phyloP scores from a whole-genome alignment of 768 basidiomycete genomes.

The Trametes punicea region DNA sequence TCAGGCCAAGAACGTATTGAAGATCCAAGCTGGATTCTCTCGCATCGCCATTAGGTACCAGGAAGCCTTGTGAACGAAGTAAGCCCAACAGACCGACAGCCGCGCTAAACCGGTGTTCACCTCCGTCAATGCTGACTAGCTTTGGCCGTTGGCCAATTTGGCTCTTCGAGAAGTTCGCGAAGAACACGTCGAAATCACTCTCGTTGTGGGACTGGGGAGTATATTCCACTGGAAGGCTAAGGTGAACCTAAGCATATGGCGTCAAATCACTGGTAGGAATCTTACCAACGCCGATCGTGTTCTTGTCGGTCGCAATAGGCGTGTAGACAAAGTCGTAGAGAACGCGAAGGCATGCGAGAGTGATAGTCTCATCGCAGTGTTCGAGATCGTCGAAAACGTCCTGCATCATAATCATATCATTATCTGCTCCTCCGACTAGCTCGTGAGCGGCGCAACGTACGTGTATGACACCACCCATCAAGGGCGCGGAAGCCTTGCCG shows the following conservation, averaged over 20 bases:
- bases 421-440: no score
- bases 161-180: conserved; percentile 37
- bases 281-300: conserved; percentile 32
- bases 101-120: no score
- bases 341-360: conserved; percentile 30
- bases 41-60: conserved; percentile 41
- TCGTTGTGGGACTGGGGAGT: conserved; percentile 41
- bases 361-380: conserved; percentile 30
- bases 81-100: no score
- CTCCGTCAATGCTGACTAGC: conserved; percentile 34
- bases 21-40: conserved; percentile 69
- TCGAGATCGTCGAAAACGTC: conserved; percentile 15
- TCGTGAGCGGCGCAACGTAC: not conserved
- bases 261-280: not conserved
- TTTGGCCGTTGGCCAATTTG: conserved; percentile 40
- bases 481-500: not conserved
- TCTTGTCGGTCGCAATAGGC: conserved; percentile 24
- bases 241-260: not conserved
- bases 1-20: conserved; percentile 59
- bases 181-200: conserved; percentile 43
- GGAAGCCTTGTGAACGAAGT: conserved; percentile 39
- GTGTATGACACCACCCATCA: not conserved
- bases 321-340: conserved; percentile 32
- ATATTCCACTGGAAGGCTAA: conserved; percentile 36
- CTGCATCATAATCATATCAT: no score